Evolutionary conservation across 2,329 filamentous ascomycete species (phyloP).

Genomic region (Atkinsonella hypoxylon): DNA sequence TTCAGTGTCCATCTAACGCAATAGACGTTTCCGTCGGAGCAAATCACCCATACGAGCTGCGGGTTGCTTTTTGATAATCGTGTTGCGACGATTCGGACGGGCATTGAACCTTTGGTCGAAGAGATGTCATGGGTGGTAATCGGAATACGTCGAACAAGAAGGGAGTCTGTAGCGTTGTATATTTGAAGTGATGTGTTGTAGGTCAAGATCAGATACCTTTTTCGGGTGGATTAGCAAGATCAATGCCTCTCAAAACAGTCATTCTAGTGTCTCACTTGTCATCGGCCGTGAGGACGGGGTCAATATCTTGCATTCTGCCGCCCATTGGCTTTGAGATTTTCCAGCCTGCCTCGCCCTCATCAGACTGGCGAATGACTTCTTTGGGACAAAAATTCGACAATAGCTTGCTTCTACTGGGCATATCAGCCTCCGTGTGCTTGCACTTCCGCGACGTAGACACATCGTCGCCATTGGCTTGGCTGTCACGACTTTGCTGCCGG

Average conservation of each 20-base stretch:
- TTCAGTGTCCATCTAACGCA: slow-evolving; percentile 46
- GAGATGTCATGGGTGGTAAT: slow-evolving; percentile 24
- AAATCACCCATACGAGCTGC: slow-evolving; percentile 47
- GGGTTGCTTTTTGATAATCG: slow-evolving; percentile 25
- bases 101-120: slow-evolving; percentile 12
- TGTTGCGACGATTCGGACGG: slow-evolving; percentile 29
- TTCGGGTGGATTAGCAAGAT: neutral
- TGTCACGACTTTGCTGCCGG: slow-evolving; percentile 20
- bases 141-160: slow-evolving; percentile 62
- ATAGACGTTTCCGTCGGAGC: slow-evolving; percentile 44
- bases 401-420: slow-evolving; percentile 5
- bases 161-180: slow-evolving; percentile 70
- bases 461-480: slow-evolving; percentile 15
- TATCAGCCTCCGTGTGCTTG: slow-evolving; percentile 5
- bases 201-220: slow-evolving; percentile 61
- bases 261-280: slow-evolving; percentile 39
- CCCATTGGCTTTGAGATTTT: slow-evolving; percentile 52
- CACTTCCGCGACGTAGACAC: neutral
- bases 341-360: slow-evolving; percentile 34
- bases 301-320: slow-evolving; percentile 51
- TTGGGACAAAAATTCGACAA: slow-evolving; percentile 10
- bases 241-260: neutral
- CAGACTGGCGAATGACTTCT: slow-evolving; percentile 16
- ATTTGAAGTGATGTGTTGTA: slow-evolving; percentile 67
- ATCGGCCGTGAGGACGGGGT: slow-evolving; percentile 48